Base-by-base conservation (phyloP, 371 early-diverging fungal species). In the Phascolomyces articulosus region DNA sequence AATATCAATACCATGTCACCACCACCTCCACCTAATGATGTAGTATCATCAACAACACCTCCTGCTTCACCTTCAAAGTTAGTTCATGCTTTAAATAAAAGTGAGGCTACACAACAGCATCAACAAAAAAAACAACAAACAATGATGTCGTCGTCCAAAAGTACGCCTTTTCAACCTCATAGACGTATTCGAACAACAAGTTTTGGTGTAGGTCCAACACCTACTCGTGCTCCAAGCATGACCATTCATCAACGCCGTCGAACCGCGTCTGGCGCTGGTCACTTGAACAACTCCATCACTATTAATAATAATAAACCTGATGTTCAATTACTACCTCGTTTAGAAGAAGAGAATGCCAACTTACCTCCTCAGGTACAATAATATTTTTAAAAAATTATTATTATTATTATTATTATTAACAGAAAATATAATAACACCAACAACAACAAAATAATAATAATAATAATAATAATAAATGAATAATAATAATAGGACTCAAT, bases 291-390 rank as follows among this genome's bases (percentile, higher is more conserved):
- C 26, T 4, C 4, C 24, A n/a, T n/a, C 16, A 44, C 15, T 44
- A 23, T n/a, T 16, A 55, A 54, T 28, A 60, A 58, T 23, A 28
- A 47, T 29, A 44, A 44, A 59, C 20, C 69, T 40, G 80, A 82
- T 49, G 31, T 77, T 18, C 73, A 70, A 27, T 31, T 83, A 21
- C 60, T 79, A n/a, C 79, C 79, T 27, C 68, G 73, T 34, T 53
- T 77, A 26, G 78, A 77, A 65, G 78, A 77, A 70, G 78, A 77
- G 57, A 77, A 77, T 67, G 78, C 78, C 29, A 74, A 60, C 34
- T 58, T 77, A 13, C 78, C 78, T 47, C 74, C 64, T 26, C 75
- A 78, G 70, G 75, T 73, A 67, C 51, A 15, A 16, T 58, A n/a
- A n/a, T n/a, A n/a, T n/a, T n/a, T n/a, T n/a, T n/a, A n/a, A n/a